Conservation (phyloP, 768 basidiomycete species). For the Phaeotremella fagi region DNA sequence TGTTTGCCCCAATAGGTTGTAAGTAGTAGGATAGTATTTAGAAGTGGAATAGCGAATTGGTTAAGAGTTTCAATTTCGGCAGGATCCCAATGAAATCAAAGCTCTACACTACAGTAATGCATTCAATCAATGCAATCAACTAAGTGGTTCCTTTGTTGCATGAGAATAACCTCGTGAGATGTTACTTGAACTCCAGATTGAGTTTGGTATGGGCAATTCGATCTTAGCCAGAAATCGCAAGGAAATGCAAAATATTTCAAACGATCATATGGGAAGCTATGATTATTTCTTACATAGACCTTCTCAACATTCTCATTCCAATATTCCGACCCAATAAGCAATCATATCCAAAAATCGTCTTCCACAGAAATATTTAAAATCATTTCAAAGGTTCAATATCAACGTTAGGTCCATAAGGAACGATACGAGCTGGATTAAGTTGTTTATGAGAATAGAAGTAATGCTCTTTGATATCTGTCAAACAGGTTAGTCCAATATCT, state of each 20-base stretch:
- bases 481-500: neutral
- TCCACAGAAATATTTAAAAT: neutral
- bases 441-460: slow-evolving; percentile 51
- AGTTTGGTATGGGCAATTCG: no score
- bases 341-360: no score
- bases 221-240: no score
- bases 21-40: slow-evolving; percentile 31
- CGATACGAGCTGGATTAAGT: slow-evolving; percentile 74
- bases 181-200: no score
- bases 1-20: slow-evolving; percentile 23
- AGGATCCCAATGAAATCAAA: slow-evolving; percentile 28
- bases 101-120: slow-evolving; percentile 24
- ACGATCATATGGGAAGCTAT: no score
- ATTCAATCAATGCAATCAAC: no score
- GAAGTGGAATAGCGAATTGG: slow-evolving; percentile 30
- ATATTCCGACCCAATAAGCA: no score
- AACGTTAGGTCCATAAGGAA: slow-evolving; percentile 69
- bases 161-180: no score
- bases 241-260: no score
- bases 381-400: slow-evolving; percentile 57
- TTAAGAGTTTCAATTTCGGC: slow-evolving; percentile 27
- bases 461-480: slow-evolving; percentile 47
- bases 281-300: no score
- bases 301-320: no score
- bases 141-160: no score